Evolutionary conservation across 352 stramenopile species (phyloP), one percentile per base, ranked within the genome.

Genomic region (Aphanomyces invadans): DNA sequence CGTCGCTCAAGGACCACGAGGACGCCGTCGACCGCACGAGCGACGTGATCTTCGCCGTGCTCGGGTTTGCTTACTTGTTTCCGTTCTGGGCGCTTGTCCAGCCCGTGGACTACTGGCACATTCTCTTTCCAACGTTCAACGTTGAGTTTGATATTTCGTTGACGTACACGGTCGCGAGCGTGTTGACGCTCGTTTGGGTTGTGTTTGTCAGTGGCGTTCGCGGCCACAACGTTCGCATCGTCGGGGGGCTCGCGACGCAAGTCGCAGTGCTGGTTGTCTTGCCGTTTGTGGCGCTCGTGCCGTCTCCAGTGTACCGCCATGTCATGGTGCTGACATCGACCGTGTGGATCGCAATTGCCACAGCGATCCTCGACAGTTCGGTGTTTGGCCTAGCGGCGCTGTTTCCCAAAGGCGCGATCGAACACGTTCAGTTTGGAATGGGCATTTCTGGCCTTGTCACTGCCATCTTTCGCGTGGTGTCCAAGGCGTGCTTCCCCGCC

Each of bases 21-120:
- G n/a, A 54, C n/a, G n/a, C n/a, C 21, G n/a, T n/a, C n/a, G n/a
- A 21, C 70, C 71, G 67, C 33, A 36, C 70, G 29, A 78, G 78
- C 19, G 0, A 54, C 25, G 21, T 57, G 5, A 4, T 57, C 49
- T 57, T 57, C 29, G 17, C 12, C 49, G 29, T 32, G 49, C 15
- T 57, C 0, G 49, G 49, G 17, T 57, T 57, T 57, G 49, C 17
- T 11, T 57, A 57, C 25, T 32, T 57, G 4, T 57, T 39, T 57
- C 49, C 49, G 9, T 57, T 33, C 49, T 57, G 49, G 49, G 49
- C 49, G n/a, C 23, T 38, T 0, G 29, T 2, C 19, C 49, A 57
- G n/a, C 49, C 49, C 23, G 49, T 57, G 21, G 49, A 57, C 49
- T 57, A 57, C 25, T 57, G 49, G 49, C 25, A 39, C 49, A 5